Evolutionary conservation across 495 filamentous ascomycete species (phyloP).

Genomic region (Penicillium manginii): DNA sequence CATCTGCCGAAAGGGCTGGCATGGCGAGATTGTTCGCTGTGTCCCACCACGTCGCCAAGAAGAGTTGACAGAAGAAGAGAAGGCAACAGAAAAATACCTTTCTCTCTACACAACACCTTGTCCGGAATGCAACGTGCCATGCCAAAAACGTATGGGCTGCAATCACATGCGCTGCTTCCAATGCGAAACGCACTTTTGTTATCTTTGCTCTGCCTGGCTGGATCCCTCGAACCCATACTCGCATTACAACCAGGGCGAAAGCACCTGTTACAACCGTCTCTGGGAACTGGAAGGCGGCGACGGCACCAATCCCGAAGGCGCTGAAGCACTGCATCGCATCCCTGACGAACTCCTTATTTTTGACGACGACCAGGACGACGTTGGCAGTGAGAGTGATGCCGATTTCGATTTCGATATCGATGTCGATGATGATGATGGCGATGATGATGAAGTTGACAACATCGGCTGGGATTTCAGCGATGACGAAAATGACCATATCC

Average conservation of each 20-base stretch:
- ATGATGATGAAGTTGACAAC: slow-evolving; percentile 35
- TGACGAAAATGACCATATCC: slow-evolving; percentile 34
- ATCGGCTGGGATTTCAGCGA: slow-evolving; percentile 36
- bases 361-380: slow-evolving; percentile 41
- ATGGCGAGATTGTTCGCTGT: slow-evolving; percentile 76
- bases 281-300: slow-evolving; percentile 91
- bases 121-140: slow-evolving; percentile 84
- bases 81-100: slow-evolving; percentile 81
- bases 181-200: slow-evolving; percentile 93
- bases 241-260: slow-evolving; percentile 78
- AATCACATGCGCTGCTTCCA: slow-evolving; percentile 97
- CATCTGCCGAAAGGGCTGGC: slow-evolving; percentile 78
- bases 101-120: slow-evolving; percentile 79
- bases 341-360: slow-evolving; percentile 41
- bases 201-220: slow-evolving; percentile 90
- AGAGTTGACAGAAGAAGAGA: slow-evolving; percentile 79
- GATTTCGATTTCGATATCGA: slow-evolving; percentile 23
- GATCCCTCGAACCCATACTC: slow-evolving; percentile 76
- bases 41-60: slow-evolving; percentile 61
- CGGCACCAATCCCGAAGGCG: slow-evolving; percentile 54
- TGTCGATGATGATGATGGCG: slow-evolving; percentile 34
- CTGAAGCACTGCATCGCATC: slow-evolving; percentile 46
- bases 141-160: slow-evolving; percentile 90
- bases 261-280: slow-evolving; percentile 76
- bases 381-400: slow-evolving; percentile 25